phyloP scores from a whole-genome alignment of 495 filamentous ascomycete species.

The Talaromyces nanjingensis region DNA sequence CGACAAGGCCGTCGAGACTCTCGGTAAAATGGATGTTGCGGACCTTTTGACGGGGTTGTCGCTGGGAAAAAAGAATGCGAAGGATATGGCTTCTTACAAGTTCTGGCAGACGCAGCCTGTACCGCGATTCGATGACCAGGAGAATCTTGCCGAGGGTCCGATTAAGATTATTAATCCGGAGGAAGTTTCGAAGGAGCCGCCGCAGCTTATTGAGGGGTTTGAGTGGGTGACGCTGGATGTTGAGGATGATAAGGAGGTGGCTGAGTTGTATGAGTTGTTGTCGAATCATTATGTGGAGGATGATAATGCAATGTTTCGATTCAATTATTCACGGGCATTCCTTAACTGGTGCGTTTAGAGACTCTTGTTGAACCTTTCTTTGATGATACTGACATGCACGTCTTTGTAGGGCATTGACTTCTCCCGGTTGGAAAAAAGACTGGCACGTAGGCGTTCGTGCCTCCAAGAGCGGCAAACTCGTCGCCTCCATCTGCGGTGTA shows the following conservation, averaged over 20 bases:
- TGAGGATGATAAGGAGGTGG: slow-evolving; percentile 56
- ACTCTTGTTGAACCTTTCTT: slow-evolving; percentile 1
- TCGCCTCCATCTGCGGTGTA: slow-evolving; percentile 91
- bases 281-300: slow-evolving; percentile 95
- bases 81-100: slow-evolving; percentile 94
- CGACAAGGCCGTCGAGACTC: slow-evolving; percentile 48
- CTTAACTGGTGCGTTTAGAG: slow-evolving; percentile 64
- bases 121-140: slow-evolving; percentile 62
- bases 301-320: slow-evolving; percentile 91
- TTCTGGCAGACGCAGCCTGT: slow-evolving; percentile 99
- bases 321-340: slow-evolving; percentile 85
- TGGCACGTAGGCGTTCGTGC: slow-evolving; percentile 94
- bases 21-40: slow-evolving; percentile 66
- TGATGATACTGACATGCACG: background rate
- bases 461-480: slow-evolving; percentile 67
- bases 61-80: slow-evolving; percentile 72
- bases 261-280: slow-evolving; percentile 83
- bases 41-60: slow-evolving; percentile 78
- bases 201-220: slow-evolving; percentile 64
- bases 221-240: slow-evolving; percentile 93
- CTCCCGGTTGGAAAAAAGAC: slow-evolving; percentile 89
- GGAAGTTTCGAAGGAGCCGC: slow-evolving; percentile 63
- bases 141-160: slow-evolving; percentile 45
- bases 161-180: slow-evolving; percentile 69
- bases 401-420: slow-evolving; percentile 69